Conservation (phyloP, 441 rosid species). For the Mallotus repandus region DNA sequence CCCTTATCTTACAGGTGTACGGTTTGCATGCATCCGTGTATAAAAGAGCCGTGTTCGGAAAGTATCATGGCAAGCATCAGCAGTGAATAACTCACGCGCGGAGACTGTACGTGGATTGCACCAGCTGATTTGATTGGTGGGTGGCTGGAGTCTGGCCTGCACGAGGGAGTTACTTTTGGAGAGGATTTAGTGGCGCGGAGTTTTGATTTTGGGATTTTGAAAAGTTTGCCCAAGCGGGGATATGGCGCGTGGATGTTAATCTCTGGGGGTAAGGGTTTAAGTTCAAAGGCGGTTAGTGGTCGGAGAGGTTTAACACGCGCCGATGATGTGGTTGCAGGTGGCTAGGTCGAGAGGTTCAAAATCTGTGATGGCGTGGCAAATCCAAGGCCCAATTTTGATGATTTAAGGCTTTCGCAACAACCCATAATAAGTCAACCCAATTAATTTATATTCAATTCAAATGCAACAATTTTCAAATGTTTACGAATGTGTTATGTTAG, state of each 20-base stretch:
- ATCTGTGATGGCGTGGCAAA: not conserved
- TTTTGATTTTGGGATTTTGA: conserved; percentile 17
- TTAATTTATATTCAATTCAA: no score
- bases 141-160: not conserved
- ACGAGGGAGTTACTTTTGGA: not conserved
- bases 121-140: not conserved
- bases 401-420: not conserved
- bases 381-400: conserved; percentile 7
- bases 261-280: not conserved
- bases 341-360: not conserved
- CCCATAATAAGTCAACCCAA: no score
- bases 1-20: conserved; percentile 71
- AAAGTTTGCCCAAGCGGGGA: not conserved
- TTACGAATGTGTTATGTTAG: no score
- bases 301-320: conserved; percentile 22
- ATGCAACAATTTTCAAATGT: no score
- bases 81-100: conserved; percentile 16
- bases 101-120: not conserved
- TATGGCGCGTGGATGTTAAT: conserved; percentile 16
- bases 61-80: conserved; percentile 17
- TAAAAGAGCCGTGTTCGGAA: conserved; percentile 33
- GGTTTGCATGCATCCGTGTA: conserved; percentile 39
- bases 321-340: not conserved
- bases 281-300: no score
- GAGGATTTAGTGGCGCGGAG: conserved; percentile 28